Evolutionary conservation across 495 filamentous ascomycete species (phyloP).

Genomic region (Hypoxylon crocopeplum): DNA sequence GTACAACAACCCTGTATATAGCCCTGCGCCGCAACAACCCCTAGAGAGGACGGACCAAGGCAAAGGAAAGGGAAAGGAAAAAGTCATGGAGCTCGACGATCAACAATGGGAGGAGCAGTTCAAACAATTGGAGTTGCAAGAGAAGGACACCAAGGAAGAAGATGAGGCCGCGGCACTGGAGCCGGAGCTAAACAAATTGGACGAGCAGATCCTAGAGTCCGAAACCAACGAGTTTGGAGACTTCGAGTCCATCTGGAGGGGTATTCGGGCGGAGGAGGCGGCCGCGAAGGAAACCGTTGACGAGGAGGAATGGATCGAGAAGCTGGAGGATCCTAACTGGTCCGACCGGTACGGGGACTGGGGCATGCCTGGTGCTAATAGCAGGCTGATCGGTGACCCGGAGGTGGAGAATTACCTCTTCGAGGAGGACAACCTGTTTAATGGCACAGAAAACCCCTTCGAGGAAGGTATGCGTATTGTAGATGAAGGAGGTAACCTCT

Average conservation of each 20-base stretch:
- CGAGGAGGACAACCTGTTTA: constrained; percentile 90
- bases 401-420: constrained; percentile 90
- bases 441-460: constrained; percentile 77
- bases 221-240: constrained; percentile 73
- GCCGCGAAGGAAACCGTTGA: constrained; percentile 72
- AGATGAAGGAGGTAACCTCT: constrained; percentile 89
- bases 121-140: constrained; percentile 80
- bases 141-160: constrained; percentile 59
- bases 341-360: constrained; percentile 70
- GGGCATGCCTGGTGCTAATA: constrained; percentile 55
- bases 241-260: constrained; percentile 89
- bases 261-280: constrained; percentile 80
- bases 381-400: constrained; percentile 69
- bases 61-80: constrained; percentile 83
- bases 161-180: constrained; percentile 83
- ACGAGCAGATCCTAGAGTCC: constrained; percentile 61
- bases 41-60: constrained; percentile 47
- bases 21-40: constrained; percentile 59
- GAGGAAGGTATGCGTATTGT: constrained; percentile 91
- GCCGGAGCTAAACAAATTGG: constrained; percentile 85
- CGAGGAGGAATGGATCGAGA: constrained; percentile 67
- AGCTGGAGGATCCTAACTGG: constrained; percentile 72
- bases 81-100: constrained; percentile 92
- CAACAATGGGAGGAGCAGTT: constrained; percentile 97
- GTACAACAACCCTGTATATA: constrained; percentile 56